Evolutionary conservation across 2,329 filamentous ascomycete genomes (phyloP).

Genomic region (Aspergillus carbonarius): DNA sequence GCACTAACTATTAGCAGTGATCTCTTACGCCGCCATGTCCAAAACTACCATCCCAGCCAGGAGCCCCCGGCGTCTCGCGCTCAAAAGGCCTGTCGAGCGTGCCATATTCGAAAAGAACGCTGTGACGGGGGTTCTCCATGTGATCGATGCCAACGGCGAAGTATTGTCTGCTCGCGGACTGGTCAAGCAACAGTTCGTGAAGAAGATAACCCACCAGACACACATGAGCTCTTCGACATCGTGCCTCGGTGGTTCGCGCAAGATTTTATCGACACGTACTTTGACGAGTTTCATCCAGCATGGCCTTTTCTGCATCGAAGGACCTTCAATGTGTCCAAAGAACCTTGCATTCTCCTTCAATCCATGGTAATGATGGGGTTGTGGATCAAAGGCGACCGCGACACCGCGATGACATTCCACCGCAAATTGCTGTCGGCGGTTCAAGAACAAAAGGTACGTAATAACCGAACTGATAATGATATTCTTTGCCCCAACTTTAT

Average conservation of each 20-base stretch:
- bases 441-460: conserved; percentile 22
- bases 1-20: conserved; percentile 15
- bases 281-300: conserved; percentile 24
- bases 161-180: conserved; percentile 1
- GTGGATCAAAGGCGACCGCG: conserved; percentile 24
- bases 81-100: conserved; percentile 16
- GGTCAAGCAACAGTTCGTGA: not conserved
- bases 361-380: conserved; percentile 28
- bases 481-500: not conserved
- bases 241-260: conserved; percentile 12
- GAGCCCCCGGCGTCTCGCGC: conserved; percentile 13
- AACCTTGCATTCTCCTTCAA: conserved; percentile 28
- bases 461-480: too few species aligned
- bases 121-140: conserved; percentile 19
- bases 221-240: not conserved
- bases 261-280: conserved; percentile 26
- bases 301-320: conserved; percentile 29
- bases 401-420: conserved; percentile 24
- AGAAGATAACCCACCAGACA: not conserved
- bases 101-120: conserved; percentile 18
- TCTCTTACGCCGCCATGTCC: conserved; percentile 23
- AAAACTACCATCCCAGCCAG: conserved; percentile 15
- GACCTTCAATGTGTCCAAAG: conserved; percentile 21
- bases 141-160: conserved; percentile 13
- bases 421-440: conserved; percentile 19